Conservation (phyloP, 108 stramenopile genomes). For the Cyclostephanos tholiformis region DNA sequence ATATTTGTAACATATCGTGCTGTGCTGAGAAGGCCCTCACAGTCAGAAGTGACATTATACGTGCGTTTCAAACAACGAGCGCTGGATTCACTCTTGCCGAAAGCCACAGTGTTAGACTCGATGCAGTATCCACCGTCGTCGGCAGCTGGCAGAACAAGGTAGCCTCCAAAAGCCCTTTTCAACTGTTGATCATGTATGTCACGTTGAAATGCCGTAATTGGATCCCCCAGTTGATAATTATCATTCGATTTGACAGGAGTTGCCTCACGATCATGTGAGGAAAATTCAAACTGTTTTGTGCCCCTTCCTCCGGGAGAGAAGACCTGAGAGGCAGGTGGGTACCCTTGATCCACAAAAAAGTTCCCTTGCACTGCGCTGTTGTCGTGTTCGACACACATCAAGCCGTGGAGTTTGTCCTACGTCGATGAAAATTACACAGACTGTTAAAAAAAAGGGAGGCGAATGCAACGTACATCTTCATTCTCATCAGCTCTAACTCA, state of each 20-base stretch:
- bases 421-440: constrained; percentile 16
- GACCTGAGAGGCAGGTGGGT: constrained; percentile 21
- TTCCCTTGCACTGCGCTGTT: constrained; percentile 62
- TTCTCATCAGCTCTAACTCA: constrained; percentile 5
- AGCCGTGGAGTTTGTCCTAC: constrained; percentile 48
- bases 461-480: background rate
- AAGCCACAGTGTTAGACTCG: constrained; percentile 28
- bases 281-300: constrained; percentile 21
- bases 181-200: constrained; percentile 14
- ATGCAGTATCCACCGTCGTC: constrained; percentile 41
- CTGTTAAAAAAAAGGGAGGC: background rate
- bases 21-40: constrained; percentile 23
- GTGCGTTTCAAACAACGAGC: constrained; percentile 15
- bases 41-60: constrained; percentile 24
- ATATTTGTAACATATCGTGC: constrained; percentile 16
- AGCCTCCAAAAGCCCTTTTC: constrained; percentile 15
- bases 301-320: constrained; percentile 34
- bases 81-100: constrained; percentile 23
- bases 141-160: constrained; percentile 29
- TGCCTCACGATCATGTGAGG: constrained; percentile 16
- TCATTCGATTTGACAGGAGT: constrained; percentile 12
- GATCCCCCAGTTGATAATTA: constrained; percentile 31
- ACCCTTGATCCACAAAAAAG: constrained; percentile 57
- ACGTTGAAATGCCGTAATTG: constrained; percentile 8
- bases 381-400: constrained; percentile 69